Base-by-base conservation (phyloP, 2,329 filamentous ascomycete genomes). In the Aspergillus japonicus region DNA sequence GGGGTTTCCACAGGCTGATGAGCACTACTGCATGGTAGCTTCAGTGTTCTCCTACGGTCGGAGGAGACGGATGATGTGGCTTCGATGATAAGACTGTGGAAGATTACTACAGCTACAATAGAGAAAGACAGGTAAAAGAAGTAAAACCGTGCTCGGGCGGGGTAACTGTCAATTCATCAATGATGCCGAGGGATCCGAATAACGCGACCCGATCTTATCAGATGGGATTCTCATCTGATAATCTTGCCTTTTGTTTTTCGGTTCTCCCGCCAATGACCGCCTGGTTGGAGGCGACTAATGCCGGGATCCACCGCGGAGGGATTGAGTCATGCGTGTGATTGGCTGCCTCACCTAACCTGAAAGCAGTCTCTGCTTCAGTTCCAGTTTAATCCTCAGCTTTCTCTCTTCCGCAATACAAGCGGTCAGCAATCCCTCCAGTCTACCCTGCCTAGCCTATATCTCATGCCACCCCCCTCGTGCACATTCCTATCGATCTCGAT, bases 191-290 rank as follows among this genome's bases (percentile, higher is more conserved):
- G 39, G 19, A 19, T 44, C 39, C 39, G 39, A 44, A n/a, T 44
- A 6, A 16, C 39, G n/a, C 39, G 39, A 44, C 39, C 19, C 23
- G 52, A 54, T 54, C 52, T 54, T 54, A 54, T 54, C 52, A 39
- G 52, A 54, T 44, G 4, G 16, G 6, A 16, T 44, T 44, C 14
- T 54, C 31, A 54, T 54, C 52, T 26, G 52, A 54, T 54, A 54
- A 54, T 31, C 39, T 16, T 16, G 39, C 6, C 16, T 19, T 16
- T 6, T 3, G 5, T 19, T 29, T 26, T 29, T 29, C 26, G 26
- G 26, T 29, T 29, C 26, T 29, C 26, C 39, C 14, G 7, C 39
- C 39, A 44, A 19, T 44, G 39, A 19, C 39, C 14, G 39, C 6
- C 14, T 12, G 12, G 11, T 16, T 16, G 14, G 10, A 16, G 10